These are phyloP conservation scores for Sporothrix mexicana DNA, from an alignment of 2,329 filamentous ascomycete species.

Conservation along the genomic window DNA sequence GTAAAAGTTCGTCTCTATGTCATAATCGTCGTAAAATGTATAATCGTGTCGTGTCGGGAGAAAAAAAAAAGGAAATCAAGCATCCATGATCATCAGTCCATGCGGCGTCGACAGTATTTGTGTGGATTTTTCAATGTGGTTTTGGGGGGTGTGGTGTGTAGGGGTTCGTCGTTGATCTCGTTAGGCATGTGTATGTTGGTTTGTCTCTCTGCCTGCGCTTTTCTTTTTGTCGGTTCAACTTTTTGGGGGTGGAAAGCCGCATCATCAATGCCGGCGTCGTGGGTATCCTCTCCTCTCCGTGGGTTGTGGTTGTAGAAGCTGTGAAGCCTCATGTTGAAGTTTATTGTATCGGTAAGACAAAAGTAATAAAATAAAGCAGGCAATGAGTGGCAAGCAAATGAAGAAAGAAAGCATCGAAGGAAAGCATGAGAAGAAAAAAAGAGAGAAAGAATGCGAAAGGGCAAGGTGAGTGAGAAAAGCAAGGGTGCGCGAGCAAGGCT, in stretches of 20 bases:
- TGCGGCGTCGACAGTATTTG: constrained; percentile 20
- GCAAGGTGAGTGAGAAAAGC: neutral
- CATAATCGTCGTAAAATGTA: constrained; percentile 29
- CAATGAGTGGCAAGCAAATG: constrained; percentile 21
- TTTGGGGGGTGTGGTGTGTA: neutral
- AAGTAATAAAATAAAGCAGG: neutral
- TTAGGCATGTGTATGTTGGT: constrained; percentile 8
- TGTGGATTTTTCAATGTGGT: neutral
- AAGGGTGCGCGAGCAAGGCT: neutral
- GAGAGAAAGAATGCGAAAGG: neutral
- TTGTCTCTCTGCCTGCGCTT: constrained; percentile 19
- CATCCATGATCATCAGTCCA: constrained; percentile 15
- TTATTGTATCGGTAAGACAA: constrained; percentile 40
- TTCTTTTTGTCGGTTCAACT: constrained; percentile 12
- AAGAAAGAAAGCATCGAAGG: neutral
- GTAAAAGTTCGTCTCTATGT: constrained; percentile 33
- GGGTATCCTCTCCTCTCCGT: constrained; percentile 40
- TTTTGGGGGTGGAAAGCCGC: constrained; percentile 24
- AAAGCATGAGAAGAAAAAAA: neutral
- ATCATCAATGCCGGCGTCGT: constrained; percentile 33
- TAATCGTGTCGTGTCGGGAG: constrained; percentile 15
- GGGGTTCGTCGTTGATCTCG: constrained; percentile 7
- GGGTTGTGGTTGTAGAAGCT: constrained; percentile 40
- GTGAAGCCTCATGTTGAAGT: constrained; percentile 46
- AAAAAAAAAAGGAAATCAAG: constrained; percentile 1